Conservation (phyloP, 2,329 filamentous ascomycete species). For the Atkinsonella texensis region DNA sequence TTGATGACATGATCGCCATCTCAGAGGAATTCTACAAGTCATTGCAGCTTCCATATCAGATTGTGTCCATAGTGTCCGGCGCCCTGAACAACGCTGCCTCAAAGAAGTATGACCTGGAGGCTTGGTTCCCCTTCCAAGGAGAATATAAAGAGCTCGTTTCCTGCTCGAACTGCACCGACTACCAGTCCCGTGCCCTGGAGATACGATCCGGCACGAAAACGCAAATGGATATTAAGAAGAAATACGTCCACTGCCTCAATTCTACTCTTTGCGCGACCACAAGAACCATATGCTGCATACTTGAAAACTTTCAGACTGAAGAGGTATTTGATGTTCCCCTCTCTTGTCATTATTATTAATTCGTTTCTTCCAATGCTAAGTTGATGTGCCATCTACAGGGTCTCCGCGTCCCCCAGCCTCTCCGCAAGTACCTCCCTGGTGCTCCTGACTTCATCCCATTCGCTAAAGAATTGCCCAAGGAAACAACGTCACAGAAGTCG, state of each 20-base stretch:
- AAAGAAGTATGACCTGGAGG: slow-evolving; percentile 94
- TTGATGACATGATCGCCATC: slow-evolving; percentile 82
- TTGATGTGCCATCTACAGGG: slow-evolving; percentile 34
- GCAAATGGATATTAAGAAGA: slow-evolving; percentile 71
- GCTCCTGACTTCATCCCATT: slow-evolving; percentile 83
- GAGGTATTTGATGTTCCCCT: slow-evolving; percentile 36
- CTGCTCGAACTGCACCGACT: slow-evolving; percentile 96
- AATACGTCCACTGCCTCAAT: slow-evolving; percentile 90
- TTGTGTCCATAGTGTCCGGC: slow-evolving; percentile 92
- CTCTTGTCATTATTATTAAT: neutral
- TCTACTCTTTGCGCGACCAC: slow-evolving; percentile 85
- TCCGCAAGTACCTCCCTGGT: slow-evolving; percentile 84
- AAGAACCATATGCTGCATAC: slow-evolving; percentile 80
- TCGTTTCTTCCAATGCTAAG: neutral
- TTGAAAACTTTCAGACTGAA: slow-evolving; percentile 94
- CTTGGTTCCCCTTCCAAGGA: slow-evolving; percentile 90
- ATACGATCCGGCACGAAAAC: slow-evolving; percentile 85
- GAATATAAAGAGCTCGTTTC: slow-evolving; percentile 98
- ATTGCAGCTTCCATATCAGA: slow-evolving; percentile 76
- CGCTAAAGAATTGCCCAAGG: slow-evolving; percentile 72
- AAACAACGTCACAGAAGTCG: slow-evolving; percentile 28
- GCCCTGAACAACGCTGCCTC: slow-evolving; percentile 66
- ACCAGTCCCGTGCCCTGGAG: slow-evolving; percentile 87
- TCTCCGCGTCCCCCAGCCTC: slow-evolving; percentile 66
- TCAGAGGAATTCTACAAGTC: slow-evolving; percentile 95